Evolutionary conservation across 371 early-diverging fungal species (phyloP).

Genomic region (Entomophthora muscae): DNA sequence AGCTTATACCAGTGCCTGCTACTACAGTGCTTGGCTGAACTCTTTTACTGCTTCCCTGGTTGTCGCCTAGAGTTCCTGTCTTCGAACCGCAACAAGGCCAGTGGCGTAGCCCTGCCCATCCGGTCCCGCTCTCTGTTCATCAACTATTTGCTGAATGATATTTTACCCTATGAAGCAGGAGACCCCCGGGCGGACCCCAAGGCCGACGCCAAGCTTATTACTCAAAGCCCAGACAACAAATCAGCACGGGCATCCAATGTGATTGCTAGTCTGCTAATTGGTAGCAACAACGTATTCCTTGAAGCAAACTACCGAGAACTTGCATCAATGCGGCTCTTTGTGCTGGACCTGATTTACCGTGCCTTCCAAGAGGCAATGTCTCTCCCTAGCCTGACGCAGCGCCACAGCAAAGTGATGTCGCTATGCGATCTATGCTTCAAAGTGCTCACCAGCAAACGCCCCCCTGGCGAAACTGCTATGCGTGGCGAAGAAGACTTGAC

Average conservation of each 20-base stretch:
- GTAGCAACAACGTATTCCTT: slow-evolving; percentile 13
- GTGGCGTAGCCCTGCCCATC: slow-evolving; percentile 12
- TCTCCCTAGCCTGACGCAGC: slow-evolving; percentile 29
- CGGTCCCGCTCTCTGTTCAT: slow-evolving; percentile 19
- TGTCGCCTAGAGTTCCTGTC: slow-evolving; percentile 52
- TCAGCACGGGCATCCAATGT: slow-evolving; percentile 39
- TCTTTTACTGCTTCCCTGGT: slow-evolving; percentile 66
- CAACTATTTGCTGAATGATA: slow-evolving; percentile 34
- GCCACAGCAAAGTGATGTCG: slow-evolving; percentile 47
- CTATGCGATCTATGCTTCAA: slow-evolving; percentile 53
- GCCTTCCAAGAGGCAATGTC: slow-evolving; percentile 38
- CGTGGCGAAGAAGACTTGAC: slow-evolving; percentile 31
- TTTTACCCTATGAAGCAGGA: slow-evolving; percentile 33
- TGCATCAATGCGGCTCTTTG: slow-evolving; percentile 40
- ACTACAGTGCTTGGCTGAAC: slow-evolving; percentile 69
- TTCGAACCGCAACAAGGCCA: slow-evolving; percentile 13
- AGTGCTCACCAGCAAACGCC: slow-evolving; percentile 25
- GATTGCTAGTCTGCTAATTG: slow-evolving; percentile 14
- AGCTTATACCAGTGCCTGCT: slow-evolving; percentile 52
- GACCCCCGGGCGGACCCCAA: not conserved
- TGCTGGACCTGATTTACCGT: slow-evolving; percentile 37
- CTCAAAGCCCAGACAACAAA: slow-evolving; percentile 12
- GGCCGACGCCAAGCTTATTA: not conserved
- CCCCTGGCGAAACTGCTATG: slow-evolving; percentile 16
- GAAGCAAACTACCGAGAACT: slow-evolving; percentile 29